Percentiles rank a stretch among this genome's conserved stretches.
Conservation (phyloP, 83 land plant genomes). For the Picea engelmannii region DNA sequence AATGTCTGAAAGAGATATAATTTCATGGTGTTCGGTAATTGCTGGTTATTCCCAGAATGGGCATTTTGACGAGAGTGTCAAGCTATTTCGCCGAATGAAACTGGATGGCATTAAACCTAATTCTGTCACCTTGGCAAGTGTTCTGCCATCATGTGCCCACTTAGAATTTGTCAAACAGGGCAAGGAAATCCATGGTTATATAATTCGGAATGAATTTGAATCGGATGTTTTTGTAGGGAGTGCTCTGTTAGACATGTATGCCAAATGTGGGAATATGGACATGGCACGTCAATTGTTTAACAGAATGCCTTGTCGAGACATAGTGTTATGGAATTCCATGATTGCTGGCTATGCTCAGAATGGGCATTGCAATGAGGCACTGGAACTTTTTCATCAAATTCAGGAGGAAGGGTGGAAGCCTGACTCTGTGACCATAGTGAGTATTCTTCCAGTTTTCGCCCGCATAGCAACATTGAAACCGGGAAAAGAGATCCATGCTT, state of each 20-base stretch:
- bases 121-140: constrained; percentile 17
- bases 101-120: constrained; percentile 15
- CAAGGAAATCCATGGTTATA: constrained; percentile 3
- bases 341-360: constrained; percentile 13
- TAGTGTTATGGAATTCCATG: constrained; percentile 5
- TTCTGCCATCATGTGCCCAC: constrained; percentile 5
- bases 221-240: neutral
- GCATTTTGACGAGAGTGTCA: neutral
- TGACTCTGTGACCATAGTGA: constrained; percentile 1
- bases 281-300: neutral
- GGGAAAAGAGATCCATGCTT: constrained; percentile 14
- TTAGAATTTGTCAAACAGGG: constrained; percentile 6
- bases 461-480: constrained; percentile 5
- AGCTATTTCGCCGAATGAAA: constrained; percentile 9
- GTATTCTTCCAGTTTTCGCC: constrained; percentile 6
- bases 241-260: constrained; percentile 10
- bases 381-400: neutral
- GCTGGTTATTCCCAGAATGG: constrained; percentile 16
- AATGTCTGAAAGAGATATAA: constrained; percentile 1
- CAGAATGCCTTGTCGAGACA: neutral
- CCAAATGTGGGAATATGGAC: constrained; percentile 1
- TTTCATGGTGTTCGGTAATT: constrained; percentile 18
- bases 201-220: constrained; percentile 1
- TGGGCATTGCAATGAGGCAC: neutral
- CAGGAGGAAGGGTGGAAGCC: constrained; percentile 1